These are phyloP conservation scores for Podaxis sp. DNA, from an alignment of 768 basidiomycete genomes.

Conservation along the genomic window DNA sequence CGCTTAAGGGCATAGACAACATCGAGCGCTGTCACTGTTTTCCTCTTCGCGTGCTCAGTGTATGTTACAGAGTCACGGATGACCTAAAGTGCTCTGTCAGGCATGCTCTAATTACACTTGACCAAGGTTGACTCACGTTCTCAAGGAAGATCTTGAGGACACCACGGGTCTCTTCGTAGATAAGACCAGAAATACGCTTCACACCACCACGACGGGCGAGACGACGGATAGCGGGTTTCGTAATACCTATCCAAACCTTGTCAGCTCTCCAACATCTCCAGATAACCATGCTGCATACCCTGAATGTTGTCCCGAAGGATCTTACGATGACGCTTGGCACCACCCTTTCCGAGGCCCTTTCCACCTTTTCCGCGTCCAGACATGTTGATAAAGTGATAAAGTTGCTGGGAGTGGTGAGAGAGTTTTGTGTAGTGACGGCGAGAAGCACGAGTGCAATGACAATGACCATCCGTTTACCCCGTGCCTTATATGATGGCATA, in stretches of 20 bases:
- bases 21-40: conserved; percentile 94
- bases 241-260: conserved; percentile 60
- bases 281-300: conserved; percentile 31
- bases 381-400: conserved; percentile 54
- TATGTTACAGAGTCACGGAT: conserved; percentile 98
- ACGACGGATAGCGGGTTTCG: conserved; percentile 92
- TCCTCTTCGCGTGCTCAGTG: conserved; percentile 97
- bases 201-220: conserved; percentile 97
- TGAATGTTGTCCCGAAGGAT: conserved; percentile 68
- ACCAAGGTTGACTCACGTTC: conserved; percentile 51
- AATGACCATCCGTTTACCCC: conserved; percentile 8
- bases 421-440: conserved; percentile 24
- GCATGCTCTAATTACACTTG: conserved; percentile 29
- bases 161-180: conserved; percentile 96
- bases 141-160: conserved; percentile 94
- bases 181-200: conserved; percentile 91
- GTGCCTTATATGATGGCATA: conserved; percentile 36
- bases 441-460: conserved; percentile 24
- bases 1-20: conserved; percentile 88
- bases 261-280: conserved; percentile 25
- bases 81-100: conserved; percentile 45
- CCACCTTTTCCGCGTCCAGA: conserved; percentile 98
- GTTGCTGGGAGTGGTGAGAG: conserved; percentile 37
- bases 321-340: conserved; percentile 95
- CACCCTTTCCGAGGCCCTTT: conserved; percentile 97